A percentile compares a stretch with the other conserved stretches of the same genome.
Conservation (phyloP, 2,329 filamentous ascomycete species). For the Volutella citrinella region DNA sequence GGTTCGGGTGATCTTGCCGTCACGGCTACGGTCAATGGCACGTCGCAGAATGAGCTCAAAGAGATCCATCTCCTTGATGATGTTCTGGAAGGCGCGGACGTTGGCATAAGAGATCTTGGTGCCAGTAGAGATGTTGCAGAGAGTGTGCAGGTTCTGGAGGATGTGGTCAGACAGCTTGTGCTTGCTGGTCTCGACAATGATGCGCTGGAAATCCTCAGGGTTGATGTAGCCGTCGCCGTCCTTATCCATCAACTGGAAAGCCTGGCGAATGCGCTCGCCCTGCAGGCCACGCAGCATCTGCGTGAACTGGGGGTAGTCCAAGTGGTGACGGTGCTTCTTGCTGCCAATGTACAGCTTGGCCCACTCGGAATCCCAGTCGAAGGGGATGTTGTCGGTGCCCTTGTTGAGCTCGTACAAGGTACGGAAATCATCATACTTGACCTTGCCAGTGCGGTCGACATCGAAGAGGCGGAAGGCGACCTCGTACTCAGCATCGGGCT, state of each 20-base stretch:
- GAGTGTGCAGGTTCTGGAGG: slow-evolving; percentile 81
- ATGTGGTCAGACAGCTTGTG: slow-evolving; percentile 98
- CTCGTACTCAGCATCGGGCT: slow-evolving; percentile 97
- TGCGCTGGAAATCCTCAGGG: slow-evolving; percentile 92
- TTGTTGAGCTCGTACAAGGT: slow-evolving; percentile 85
- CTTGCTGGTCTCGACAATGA: slow-evolving; percentile 86
- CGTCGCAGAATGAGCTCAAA: slow-evolving; percentile 90
- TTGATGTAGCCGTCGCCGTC: slow-evolving; percentile 94
- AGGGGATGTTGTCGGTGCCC: slow-evolving; percentile 78
- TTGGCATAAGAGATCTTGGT: slow-evolving; percentile 98
- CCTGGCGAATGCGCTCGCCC: slow-evolving; percentile 92
- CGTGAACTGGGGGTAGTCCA: slow-evolving; percentile 95
- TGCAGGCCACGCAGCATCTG: slow-evolving; percentile 97
- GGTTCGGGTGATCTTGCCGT: slow-evolving; percentile 89
- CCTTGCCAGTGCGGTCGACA: slow-evolving; percentile 73
- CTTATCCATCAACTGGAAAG: slow-evolving; percentile 88
- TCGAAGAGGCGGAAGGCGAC: slow-evolving; percentile 98
- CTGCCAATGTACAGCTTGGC: slow-evolving; percentile 89
- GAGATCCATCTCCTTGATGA: slow-evolving; percentile 96
- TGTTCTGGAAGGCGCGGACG: slow-evolving; percentile 95
- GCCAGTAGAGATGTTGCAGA: slow-evolving; percentile 90
- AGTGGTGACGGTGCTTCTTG: slow-evolving; percentile 81
- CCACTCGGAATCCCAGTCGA: slow-evolving; percentile 98
- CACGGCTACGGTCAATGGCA: slow-evolving; percentile 75
- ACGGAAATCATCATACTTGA: slow-evolving; percentile 88